phyloP scores from a whole-genome alignment of 208 protist genomes.

The Phytomonas sp. region DNA sequence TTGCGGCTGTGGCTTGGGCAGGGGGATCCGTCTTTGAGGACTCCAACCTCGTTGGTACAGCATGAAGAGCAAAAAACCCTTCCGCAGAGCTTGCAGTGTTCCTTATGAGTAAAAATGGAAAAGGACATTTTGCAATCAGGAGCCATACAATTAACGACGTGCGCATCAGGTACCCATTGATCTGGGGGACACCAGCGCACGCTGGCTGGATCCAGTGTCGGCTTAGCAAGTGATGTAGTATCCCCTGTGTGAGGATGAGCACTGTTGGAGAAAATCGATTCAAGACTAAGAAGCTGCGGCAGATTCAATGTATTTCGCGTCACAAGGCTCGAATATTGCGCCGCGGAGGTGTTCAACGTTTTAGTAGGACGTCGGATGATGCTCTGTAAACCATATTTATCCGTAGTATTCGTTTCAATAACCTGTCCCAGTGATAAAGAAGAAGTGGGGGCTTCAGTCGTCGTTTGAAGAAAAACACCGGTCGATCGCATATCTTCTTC shows the following conservation, averaged over 20 bases:
- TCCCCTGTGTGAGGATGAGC: background rate
- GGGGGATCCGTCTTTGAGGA: background rate
- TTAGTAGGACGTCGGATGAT: background rate
- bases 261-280: background rate
- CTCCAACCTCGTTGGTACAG: conserved; percentile 36
- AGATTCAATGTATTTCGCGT: background rate
- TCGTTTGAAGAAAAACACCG: background rate
- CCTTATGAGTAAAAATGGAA: conserved; percentile 72
- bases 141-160: conserved; percentile 77
- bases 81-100: conserved; percentile 74
- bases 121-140: conserved; percentile 69
- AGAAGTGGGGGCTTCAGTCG: background rate
- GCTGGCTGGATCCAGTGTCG: conserved; percentile 31
- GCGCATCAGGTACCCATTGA: conserved; percentile 64
- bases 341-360: background rate
- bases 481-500: background rate
- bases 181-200: conserved; percentile 51
- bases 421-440: background rate
- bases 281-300: background rate
- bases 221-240: conserved; percentile 37
- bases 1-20: conserved; percentile 12
- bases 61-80: conserved; percentile 70
- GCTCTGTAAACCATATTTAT: background rate
- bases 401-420: background rate
- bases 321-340: background rate